These are phyloP conservation scores for Tolypocladium amazonense DNA, from an alignment of 2,329 filamentous ascomycete genomes.

Conservation along the genomic window DNA sequence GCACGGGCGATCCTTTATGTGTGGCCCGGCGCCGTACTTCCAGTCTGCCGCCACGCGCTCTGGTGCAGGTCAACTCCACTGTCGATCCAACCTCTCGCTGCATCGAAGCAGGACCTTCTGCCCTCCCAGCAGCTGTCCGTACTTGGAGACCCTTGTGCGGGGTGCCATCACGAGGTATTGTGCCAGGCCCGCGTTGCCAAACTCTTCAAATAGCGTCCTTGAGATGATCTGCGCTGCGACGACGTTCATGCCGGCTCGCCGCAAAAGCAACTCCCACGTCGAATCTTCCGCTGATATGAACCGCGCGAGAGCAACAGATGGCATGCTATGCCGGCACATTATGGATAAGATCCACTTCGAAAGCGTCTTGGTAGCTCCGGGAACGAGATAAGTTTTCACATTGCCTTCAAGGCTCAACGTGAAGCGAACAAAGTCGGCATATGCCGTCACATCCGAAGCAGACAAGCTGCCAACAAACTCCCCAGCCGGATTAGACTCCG, in stretches of 20 bases:
- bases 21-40: neutral
- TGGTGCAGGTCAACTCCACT: neutral
- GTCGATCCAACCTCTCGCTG: neutral
- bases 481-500: constrained; percentile 33
- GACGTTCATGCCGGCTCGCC: constrained; percentile 24
- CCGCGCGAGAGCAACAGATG: constrained; percentile 15
- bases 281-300: constrained; percentile 28
- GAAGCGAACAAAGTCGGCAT: constrained; percentile 41
- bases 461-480: constrained; percentile 29
- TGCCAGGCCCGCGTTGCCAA: constrained; percentile 16
- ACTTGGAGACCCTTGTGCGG: constrained; percentile 13
- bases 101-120: constrained; percentile 9
- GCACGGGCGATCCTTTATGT: neutral
- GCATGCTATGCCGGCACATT: constrained; percentile 33
- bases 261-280: constrained; percentile 26
- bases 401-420: constrained; percentile 26
- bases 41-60: neutral
- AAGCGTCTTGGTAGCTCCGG: constrained; percentile 38
- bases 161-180: constrained; percentile 19
- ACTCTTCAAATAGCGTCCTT: constrained; percentile 12
- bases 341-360: constrained; percentile 43
- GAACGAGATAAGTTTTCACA: constrained; percentile 33
- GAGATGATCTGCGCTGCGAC: constrained; percentile 23
- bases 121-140: constrained; percentile 16
- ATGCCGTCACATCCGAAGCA: constrained; percentile 29